Evolutionary conservation across 176 grass and related monocot species (phyloP), one percentile per base, ranked within the genome.

Genomic region (barley (Hordeum vulgare)): DNA sequence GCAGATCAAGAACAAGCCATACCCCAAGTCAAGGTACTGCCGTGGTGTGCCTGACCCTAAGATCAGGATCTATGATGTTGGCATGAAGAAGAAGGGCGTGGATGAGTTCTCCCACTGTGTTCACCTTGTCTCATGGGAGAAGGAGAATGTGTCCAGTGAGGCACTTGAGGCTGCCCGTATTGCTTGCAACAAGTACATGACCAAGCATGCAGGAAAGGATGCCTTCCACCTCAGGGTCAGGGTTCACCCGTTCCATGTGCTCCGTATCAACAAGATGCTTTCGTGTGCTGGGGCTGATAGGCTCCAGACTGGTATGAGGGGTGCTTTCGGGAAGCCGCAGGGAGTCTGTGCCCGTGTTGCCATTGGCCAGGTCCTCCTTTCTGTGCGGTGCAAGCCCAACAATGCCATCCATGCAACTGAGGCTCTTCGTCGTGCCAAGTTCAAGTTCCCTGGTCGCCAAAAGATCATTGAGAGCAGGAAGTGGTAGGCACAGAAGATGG

Each of bases 301-400:
- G 87, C 94, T 97, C 87, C 94, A 97, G 86, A 97, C 87, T 29
- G 87, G 94, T 36, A 97, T 97, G 94, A 92, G 93, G 82, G 93
- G 93, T 88, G 93, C 93, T 53, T 95, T 95, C 12, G 93, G 93
- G 29, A 92, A 95, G 78, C 90, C 93, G 9, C 87, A 88, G 78
- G 93, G 93, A 20, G 83, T 75, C 70, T 95, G 93, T 5, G 90
- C 90, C 57, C 80, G 93, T 39, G 90, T 95, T 9, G 81, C 77
- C 11, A 92, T 92, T 86, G 90, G 94, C 2, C 89, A 94, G 87
- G 91, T 91, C 4, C 82, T 92, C 20, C 91, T 94, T 47, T 94
- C 86, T 76, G 85, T 94, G 77, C 83, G 87, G 2, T 92, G 91
- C 87, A 94, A 86, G 82, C 87, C 91, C 67, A 86, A 37, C 63